phyloP scores from a whole-genome alignment of 2,329 filamentous ascomycete genomes.

The Claviceps paspali region DNA sequence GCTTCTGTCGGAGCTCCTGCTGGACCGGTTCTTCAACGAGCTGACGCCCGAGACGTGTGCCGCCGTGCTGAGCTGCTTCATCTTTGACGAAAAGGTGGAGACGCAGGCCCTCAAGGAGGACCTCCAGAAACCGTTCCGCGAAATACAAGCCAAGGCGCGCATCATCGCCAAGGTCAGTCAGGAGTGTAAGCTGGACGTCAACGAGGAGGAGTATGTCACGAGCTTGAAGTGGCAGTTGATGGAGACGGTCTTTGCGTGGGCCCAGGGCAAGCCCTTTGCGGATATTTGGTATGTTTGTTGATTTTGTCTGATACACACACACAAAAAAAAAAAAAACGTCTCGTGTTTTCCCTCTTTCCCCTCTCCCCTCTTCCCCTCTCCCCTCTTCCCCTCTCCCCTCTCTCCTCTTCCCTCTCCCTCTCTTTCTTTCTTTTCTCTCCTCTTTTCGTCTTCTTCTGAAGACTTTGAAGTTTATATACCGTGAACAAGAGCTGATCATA shows the following conservation, averaged over 20 bases:
- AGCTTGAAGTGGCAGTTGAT: slow-evolving; percentile 90
- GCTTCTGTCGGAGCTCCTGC: slow-evolving; percentile 80
- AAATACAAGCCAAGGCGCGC: slow-evolving; percentile 75
- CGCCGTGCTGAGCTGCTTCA: slow-evolving; percentile 78
- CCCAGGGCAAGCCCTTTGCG: slow-evolving; percentile 75
- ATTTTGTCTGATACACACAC: too few species aligned
- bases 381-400: too few species aligned
- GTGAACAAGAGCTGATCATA: background rate
- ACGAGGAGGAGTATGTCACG: slow-evolving; percentile 85
- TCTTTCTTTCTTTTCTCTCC: background rate
- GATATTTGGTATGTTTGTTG: slow-evolving; percentile 77
- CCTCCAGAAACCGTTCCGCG: slow-evolving; percentile 68
- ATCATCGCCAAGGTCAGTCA: slow-evolving; percentile 85
- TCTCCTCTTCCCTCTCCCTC: background rate
- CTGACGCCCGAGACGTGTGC: slow-evolving; percentile 77
- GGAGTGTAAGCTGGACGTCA: slow-evolving; percentile 86
- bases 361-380: too few species aligned
- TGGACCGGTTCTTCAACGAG: slow-evolving; percentile 97
- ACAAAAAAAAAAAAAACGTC: too few species aligned
- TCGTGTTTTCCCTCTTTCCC: background rate
- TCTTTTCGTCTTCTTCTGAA: background rate
- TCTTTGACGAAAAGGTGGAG: slow-evolving; percentile 92
- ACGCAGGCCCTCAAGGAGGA: slow-evolving; percentile 67
- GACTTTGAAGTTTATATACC: too few species aligned
- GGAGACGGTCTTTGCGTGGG: slow-evolving; percentile 91